These are phyloP conservation scores for Candida maesae DNA, from an alignment of 805 yeast genomes.

Conservation along the genomic window DNA sequence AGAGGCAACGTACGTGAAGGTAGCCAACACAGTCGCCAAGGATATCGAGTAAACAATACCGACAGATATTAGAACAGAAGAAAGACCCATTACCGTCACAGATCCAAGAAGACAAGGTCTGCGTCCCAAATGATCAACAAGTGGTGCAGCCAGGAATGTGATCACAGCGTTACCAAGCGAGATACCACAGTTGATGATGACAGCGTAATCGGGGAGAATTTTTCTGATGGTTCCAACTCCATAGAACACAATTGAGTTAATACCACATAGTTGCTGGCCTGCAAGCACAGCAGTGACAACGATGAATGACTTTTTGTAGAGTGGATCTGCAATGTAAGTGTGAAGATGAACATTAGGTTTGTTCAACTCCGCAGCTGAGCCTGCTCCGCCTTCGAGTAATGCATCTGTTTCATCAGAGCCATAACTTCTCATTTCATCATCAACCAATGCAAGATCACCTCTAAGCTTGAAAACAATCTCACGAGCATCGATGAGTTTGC, in stretches of 20 bases:
- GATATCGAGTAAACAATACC: slow-evolving; percentile 55
- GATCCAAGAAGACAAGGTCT: slow-evolving; percentile 68
- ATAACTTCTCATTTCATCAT: slow-evolving; percentile 18
- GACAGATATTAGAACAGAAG: slow-evolving; percentile 58
- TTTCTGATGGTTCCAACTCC: slow-evolving; percentile 82
- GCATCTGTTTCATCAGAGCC: slow-evolving; percentile 4
- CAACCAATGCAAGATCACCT: slow-evolving; percentile 22
- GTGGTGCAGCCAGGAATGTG: slow-evolving; percentile 68
- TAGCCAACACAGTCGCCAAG: slow-evolving; percentile 53
- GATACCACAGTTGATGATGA: slow-evolving; percentile 68
- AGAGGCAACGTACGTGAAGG: slow-evolving; percentile 70
- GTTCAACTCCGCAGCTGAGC: neutral
- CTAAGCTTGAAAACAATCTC: slow-evolving; percentile 34
- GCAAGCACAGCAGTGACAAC: slow-evolving; percentile 71
- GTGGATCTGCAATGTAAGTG: slow-evolving; percentile 47
- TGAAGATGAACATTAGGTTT: slow-evolving; percentile 25
- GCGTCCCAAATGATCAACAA: slow-evolving; percentile 76
- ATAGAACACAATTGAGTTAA: slow-evolving; percentile 87
- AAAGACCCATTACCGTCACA: slow-evolving; percentile 61
- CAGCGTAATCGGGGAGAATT: slow-evolving; percentile 68
- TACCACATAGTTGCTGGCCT: slow-evolving; percentile 91
- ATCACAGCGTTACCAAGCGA: slow-evolving; percentile 71
- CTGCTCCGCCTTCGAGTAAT: slow-evolving; percentile 1
- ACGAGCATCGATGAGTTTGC: slow-evolving; percentile 41
- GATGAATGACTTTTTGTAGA: slow-evolving; percentile 53